These are phyloP conservation scores for Ambispora gerdemannii DNA, from an alignment of 192 early-diverging fungal genomes.

Conservation along the genomic window DNA sequence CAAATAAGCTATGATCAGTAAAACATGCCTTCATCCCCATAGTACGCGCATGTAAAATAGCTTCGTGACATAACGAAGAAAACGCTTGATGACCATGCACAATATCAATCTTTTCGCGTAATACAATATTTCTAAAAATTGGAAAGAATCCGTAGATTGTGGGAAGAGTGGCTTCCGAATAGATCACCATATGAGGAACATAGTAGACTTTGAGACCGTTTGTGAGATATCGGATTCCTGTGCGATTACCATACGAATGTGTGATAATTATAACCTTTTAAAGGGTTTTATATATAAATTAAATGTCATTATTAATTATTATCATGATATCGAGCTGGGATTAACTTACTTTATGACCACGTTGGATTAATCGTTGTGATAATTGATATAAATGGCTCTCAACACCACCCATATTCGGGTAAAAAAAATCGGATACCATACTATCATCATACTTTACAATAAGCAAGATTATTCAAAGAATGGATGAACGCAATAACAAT, in stretches of 20 bases:
- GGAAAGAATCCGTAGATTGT: constrained; percentile 91
- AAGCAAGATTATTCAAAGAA: not conserved
- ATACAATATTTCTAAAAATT: constrained; percentile 84
- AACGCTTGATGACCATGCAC: constrained; percentile 98
- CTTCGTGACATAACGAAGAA: constrained; percentile 91
- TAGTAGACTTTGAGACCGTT: constrained; percentile 96
- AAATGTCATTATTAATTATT: not conserved
- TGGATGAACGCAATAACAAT: not conserved
- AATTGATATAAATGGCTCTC: constrained; percentile 92
- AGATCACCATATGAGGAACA: constrained; percentile 78
- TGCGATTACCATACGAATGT: constrained; percentile 78
- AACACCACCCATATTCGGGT: constrained; percentile 94
- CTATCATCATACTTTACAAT: constrained; percentile 73
- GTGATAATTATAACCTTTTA: constrained; percentile 83
- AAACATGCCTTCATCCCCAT: constrained; percentile 93
- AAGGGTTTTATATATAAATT: not conserved
- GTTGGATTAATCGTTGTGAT: constrained; percentile 80
- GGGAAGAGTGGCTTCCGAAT: constrained; percentile 85
- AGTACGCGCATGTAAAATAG: constrained; percentile 90
- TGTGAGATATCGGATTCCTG: constrained; percentile 86
- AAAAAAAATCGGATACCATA: constrained; percentile 98
- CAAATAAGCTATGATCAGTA: constrained; percentile 97
- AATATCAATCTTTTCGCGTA: constrained; percentile 88
- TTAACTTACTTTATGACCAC: constrained; percentile 80
- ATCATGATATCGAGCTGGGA: not conserved